Percentiles rank a stretch among this genome's conserved stretches.
Evolutionary conservation across 352 stramenopile species (phyloP).

Genomic region (Phytophthora niederhauseri): DNA sequence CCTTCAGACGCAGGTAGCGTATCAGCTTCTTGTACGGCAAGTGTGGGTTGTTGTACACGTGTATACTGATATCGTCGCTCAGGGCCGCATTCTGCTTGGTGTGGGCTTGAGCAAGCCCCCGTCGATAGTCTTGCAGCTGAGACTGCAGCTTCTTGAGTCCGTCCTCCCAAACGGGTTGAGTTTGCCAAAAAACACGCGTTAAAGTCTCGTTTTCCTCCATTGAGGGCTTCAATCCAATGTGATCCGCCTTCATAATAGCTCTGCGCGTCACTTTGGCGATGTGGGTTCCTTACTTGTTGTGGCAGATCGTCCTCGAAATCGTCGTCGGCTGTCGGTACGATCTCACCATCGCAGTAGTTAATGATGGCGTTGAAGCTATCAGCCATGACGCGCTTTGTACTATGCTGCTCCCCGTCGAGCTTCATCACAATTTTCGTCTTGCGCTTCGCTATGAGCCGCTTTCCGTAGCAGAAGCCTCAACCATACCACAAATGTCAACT

Average conservation of each 20-base stretch:
- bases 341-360: neutral
- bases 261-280: neutral
- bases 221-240: neutral
- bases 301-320: neutral
- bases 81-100: slow-evolving; percentile 11
- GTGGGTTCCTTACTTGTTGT: neutral
- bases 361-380: neutral
- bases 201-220: neutral
- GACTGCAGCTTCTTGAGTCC: neutral
- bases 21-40: slow-evolving; percentile 23
- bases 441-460: neutral
- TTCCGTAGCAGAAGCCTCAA: neutral
- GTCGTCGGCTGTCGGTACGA: neutral
- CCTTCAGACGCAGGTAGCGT: neutral
- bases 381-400: neutral
- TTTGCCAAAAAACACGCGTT: neutral
- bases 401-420: neutral
- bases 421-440: neutral
- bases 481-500: neutral
- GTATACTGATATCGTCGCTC: slow-evolving; percentile 40
- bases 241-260: neutral
- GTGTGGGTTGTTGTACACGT: slow-evolving; percentile 40
- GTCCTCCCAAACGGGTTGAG: neutral
- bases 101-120: neutral
- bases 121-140: neutral